These are phyloP conservation scores for Diaporthe helianthi DNA, from an alignment of 2,329 filamentous ascomycete genomes.

Conservation along the genomic window DNA sequence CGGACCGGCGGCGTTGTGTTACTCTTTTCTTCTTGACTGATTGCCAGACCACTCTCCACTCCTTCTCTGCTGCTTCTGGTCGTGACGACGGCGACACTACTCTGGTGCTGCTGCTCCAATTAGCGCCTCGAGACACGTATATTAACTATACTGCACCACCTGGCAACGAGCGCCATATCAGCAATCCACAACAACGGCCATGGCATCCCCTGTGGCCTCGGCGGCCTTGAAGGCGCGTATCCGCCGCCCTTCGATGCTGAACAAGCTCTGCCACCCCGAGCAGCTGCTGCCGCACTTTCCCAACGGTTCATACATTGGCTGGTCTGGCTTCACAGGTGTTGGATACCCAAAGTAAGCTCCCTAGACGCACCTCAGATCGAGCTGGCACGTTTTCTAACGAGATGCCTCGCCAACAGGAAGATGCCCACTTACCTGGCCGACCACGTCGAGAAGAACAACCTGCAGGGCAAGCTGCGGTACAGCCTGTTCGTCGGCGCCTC, in stretches of 20 bases:
- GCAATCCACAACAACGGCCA: slow-evolving; percentile 36
- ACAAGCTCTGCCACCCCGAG: slow-evolving; percentile 80
- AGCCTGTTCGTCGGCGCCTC: slow-evolving; percentile 90
- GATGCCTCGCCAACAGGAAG: slow-evolving; percentile 61
- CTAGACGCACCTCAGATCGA: background rate
- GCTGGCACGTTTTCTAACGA: background rate
- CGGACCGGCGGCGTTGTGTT: slow-evolving; percentile 15
- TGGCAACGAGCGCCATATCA: background rate
- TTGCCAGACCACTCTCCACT: slow-evolving; percentile 11
- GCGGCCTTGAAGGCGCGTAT: slow-evolving; percentile 79
- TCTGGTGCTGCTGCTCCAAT: background rate
- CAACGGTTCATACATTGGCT: slow-evolving; percentile 85
- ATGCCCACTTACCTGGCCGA: slow-evolving; percentile 85
- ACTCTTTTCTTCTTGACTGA: background rate
- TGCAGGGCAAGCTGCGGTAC: slow-evolving; percentile 86
- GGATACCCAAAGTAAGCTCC: slow-evolving; percentile 81
- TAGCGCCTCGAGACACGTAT: background rate
- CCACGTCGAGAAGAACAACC: slow-evolving; percentile 84
- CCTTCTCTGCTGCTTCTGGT: slow-evolving; percentile 4
- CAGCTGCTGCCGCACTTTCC: slow-evolving; percentile 84
- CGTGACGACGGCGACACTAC: background rate
- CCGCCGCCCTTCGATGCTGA: slow-evolving; percentile 76
- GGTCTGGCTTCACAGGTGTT: slow-evolving; percentile 90
- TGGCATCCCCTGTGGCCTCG: slow-evolving; percentile 66
- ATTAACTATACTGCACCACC: background rate